Conservation (phyloP, 2,329 filamentous ascomycete genomes). For the Corynespora cassiicola region DNA sequence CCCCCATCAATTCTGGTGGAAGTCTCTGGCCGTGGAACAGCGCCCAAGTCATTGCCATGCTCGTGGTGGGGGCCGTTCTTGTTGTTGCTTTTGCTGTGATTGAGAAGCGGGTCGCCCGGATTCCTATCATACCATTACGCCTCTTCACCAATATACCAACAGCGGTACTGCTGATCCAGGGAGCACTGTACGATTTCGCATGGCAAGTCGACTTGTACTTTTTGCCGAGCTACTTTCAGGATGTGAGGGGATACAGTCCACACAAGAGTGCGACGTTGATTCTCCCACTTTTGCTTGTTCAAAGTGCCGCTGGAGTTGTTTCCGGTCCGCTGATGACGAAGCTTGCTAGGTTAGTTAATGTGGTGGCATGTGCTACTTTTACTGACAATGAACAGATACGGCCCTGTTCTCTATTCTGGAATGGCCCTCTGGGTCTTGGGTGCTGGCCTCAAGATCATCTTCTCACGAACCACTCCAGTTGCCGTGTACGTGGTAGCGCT, state of each 20-base stretch:
- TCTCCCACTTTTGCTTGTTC: constrained; percentile 27
- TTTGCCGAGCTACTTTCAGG: constrained; percentile 33
- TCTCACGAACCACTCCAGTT: constrained; percentile 21
- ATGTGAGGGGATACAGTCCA: constrained; percentile 24
- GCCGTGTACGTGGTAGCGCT: constrained; percentile 23
- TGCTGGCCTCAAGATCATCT: constrained; percentile 30
- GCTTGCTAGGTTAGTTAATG: constrained; percentile 18
- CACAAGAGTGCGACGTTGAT: constrained; percentile 29
- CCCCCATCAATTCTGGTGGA: constrained; percentile 6
- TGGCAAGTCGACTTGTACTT: constrained; percentile 56
- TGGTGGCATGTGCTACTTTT: not conserved
- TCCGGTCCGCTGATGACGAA: constrained; percentile 26
- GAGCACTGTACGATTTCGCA: constrained; percentile 47
- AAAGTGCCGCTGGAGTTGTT: constrained; percentile 19
- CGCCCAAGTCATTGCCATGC: constrained; percentile 5
- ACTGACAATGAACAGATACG: constrained; percentile 5
- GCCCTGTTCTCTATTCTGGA: constrained; percentile 24
- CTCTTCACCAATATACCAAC: constrained; percentile 2
- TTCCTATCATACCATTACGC: constrained; percentile 6
- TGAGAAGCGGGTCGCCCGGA: constrained; percentile 1
- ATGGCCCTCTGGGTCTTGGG: constrained; percentile 30
- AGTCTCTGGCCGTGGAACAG: constrained; percentile 7
- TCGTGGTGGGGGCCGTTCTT: constrained; percentile 6
- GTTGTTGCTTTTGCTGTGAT: constrained; percentile 7
- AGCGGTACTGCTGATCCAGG: constrained; percentile 2